Conservation (phyloP, 805 yeast species). For the Kazachstania kunashirensis region DNA sequence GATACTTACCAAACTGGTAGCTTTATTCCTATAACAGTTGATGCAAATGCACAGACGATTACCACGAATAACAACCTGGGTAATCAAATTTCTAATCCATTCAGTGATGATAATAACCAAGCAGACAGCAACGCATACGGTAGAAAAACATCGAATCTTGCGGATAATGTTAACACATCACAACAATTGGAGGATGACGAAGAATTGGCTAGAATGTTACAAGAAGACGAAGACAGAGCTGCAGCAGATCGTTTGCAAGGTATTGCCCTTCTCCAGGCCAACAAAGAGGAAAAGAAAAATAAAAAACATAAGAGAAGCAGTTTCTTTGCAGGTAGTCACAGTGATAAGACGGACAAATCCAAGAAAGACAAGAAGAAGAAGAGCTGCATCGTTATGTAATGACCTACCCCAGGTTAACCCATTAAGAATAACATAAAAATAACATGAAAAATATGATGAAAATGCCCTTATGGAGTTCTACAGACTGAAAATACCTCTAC, state of each 20-base stretch:
- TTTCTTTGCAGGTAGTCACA: conserved; percentile 1
- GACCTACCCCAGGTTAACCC: too few relatives aligned
- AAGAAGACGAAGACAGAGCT: conserved; percentile 47
- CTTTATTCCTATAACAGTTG: conserved; percentile 37
- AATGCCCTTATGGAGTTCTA: too few relatives aligned
- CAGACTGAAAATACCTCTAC: too few relatives aligned
- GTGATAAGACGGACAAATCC: conserved; percentile 2
- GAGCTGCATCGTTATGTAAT: conserved; percentile 15
- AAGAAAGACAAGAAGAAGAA: conserved; percentile 5
- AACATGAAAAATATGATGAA: too few relatives aligned
- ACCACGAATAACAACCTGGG: neutral
- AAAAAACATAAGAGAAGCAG: conserved; percentile 3
- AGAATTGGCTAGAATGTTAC: conserved; percentile 37
- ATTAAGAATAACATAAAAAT: too few relatives aligned
- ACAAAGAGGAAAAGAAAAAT: conserved; percentile 1
- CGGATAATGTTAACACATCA: neutral
- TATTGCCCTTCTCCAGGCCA: conserved; percentile 7
- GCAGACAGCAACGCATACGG: neutral
- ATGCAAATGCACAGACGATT: conserved; percentile 2
- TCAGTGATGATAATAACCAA: conserved; percentile 10
- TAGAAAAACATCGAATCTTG: neutral
- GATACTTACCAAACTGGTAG: conserved; percentile 62
- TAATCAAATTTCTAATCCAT: conserved; percentile 15
- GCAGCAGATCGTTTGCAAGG: conserved; percentile 40
- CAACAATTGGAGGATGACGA: conserved; percentile 30